phyloP scores from a whole-genome alignment of 108 stramenopile genomes.

The Stephanodiscus triporus region DNA sequence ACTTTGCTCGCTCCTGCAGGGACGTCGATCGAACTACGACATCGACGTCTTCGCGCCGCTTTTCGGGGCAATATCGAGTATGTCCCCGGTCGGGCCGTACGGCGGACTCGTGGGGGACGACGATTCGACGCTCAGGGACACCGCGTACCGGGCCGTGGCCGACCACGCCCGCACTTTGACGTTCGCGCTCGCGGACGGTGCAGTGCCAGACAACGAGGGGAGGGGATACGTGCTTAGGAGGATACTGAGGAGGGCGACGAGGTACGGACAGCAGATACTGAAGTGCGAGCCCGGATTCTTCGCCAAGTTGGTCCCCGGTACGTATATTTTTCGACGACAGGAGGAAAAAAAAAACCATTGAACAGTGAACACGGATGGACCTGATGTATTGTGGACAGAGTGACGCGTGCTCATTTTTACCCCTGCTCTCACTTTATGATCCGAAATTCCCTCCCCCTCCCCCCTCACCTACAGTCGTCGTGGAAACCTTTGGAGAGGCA shows the following conservation, averaged over 20 bases:
- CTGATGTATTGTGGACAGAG: not conserved
- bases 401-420: not conserved
- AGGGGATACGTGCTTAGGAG: conserved; percentile 98
- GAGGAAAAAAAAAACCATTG: no score
- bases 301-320: conserved; percentile 80
- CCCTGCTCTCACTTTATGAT: not conserved
- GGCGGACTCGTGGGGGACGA: conserved; percentile 91
- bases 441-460: not conserved
- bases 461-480: conserved; percentile 58
- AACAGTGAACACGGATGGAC: no score
- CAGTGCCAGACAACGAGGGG: conserved; percentile 96
- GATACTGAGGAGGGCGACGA: conserved; percentile 94
- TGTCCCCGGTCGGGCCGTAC: conserved; percentile 90
- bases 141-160: conserved; percentile 99
- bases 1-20: conserved; percentile 94
- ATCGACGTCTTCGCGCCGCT: conserved; percentile 98
- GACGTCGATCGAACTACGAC: conserved; percentile 96
- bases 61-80: conserved; percentile 89
- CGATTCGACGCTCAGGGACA: conserved; percentile 92
- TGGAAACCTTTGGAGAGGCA: conserved; percentile 90
- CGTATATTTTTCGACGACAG: conserved; percentile 4
- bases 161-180: conserved; percentile 98
- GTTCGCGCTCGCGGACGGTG: conserved; percentile 99
- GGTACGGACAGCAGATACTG: conserved; percentile 97
- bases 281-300: conserved; percentile 94